Conservation (phyloP, 371 early-diverging fungal genomes). For the Rhizopus arrhizus region DNA sequence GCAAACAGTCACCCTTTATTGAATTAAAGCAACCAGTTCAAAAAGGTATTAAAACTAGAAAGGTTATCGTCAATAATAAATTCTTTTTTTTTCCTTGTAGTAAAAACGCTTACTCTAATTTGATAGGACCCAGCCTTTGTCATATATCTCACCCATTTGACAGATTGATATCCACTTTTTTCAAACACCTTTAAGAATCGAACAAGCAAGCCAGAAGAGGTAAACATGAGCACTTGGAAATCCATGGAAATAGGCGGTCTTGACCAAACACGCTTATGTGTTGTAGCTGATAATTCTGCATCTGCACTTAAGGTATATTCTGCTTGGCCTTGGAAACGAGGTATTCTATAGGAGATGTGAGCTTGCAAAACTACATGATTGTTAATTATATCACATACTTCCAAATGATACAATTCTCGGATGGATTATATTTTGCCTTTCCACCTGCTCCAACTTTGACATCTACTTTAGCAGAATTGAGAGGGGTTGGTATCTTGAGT, state of each 20-base stretch:
- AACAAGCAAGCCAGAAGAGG: conserved; percentile 86
- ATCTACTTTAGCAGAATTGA: conserved; percentile 76
- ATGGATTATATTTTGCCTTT: conserved; percentile 85
- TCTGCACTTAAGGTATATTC: conserved; percentile 77
- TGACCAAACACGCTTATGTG: conserved; percentile 82
- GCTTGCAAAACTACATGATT: neutral
- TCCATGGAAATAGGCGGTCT: conserved; percentile 90
- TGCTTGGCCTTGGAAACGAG: conserved; percentile 81
- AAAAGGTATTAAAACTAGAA: too few species aligned
- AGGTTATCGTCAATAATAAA: too few species aligned
- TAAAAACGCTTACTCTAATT: conserved; percentile 63
- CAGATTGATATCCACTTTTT: conserved; percentile 85
- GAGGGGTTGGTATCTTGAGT: conserved; percentile 82
- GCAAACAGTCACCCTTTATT: too few species aligned
- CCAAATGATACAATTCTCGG: conserved; percentile 86
- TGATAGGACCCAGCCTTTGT: conserved; percentile 91
- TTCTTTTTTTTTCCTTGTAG: neutral
- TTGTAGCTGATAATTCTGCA: conserved; percentile 74
- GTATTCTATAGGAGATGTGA: conserved; percentile 54
- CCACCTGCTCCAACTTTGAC: conserved; percentile 71
- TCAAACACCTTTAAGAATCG: conserved; percentile 91
- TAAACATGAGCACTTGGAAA: conserved; percentile 87
- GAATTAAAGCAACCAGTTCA: too few species aligned
- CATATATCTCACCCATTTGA: conserved; percentile 94
- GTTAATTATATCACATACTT: conserved; percentile 60